Conservation (phyloP, 2,329 filamentous ascomycete genomes). For the Ascochyta lentis region DNA sequence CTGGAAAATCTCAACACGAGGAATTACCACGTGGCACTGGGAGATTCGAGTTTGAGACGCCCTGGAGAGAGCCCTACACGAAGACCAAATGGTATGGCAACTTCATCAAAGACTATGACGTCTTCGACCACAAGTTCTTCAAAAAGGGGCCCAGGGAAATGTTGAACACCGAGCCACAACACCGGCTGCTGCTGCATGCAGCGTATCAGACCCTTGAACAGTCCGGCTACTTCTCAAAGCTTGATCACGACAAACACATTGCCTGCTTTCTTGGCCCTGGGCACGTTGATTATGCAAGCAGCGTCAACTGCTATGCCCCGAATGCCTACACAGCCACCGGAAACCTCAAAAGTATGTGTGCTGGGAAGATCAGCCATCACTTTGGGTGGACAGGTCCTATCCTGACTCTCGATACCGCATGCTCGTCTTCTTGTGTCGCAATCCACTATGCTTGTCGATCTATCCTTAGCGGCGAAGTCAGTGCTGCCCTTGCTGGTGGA, state of each 20-base stretch:
- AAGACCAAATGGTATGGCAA: conserved; percentile 20
- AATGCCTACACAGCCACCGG: conserved; percentile 39
- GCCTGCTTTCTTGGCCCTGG: conserved; percentile 41
- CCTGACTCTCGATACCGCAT: conserved; percentile 42
- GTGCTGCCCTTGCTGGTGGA: conserved; percentile 46
- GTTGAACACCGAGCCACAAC: conserved; percentile 30
- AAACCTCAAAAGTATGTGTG: conserved; percentile 21
- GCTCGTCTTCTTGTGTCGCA: conserved; percentile 32
- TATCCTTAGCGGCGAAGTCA: conserved; percentile 33
- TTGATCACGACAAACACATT: conserved; percentile 21
- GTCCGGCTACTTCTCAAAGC: conserved; percentile 28
- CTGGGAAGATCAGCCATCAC: conserved; percentile 29
- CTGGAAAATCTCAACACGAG: conserved; percentile 10
- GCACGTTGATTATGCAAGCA: conserved; percentile 39
- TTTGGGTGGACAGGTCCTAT: conserved; percentile 36
- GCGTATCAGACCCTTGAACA: conserved; percentile 48
- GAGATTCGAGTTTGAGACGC: not conserved
- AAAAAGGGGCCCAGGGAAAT: conserved; percentile 23
- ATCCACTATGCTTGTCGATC: conserved; percentile 36
- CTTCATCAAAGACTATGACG: conserved; percentile 29
- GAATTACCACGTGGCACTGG: not conserved
- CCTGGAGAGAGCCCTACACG: not conserved
- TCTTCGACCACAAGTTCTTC: conserved; percentile 45
- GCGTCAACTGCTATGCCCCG: conserved; percentile 31
- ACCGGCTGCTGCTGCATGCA: conserved; percentile 29